Evolutionary conservation across 140 eudicot species (phyloP), one percentile per base, ranked within the genome.

Genomic region (Ambrosia hybrid): DNA sequence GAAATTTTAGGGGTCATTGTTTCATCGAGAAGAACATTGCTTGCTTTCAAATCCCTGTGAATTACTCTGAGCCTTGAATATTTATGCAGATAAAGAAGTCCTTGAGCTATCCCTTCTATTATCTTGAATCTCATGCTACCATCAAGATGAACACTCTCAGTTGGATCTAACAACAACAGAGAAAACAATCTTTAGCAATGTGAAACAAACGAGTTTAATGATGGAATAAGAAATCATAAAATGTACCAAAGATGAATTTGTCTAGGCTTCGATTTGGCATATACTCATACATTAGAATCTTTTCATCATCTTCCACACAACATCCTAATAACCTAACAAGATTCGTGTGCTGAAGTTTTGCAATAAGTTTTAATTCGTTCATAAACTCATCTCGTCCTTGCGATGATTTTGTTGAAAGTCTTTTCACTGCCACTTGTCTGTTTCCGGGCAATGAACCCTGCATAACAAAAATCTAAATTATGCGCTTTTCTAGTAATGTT

Each of bases 191-290:
- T 56, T 65, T 21, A 65, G 64, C 45, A 5, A 46, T 56, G 49
- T 11, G 37, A 56, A 56, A 64, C 64, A 56, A 33, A 72, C n/a
- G 14, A 41, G 41, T 45, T 5, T 5, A 53, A 52, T 45, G 16
- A 52, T 14, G 11, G 36, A 65, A 45, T 10, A 56, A 6, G 36
- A 26, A 53, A 34, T 49, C 13, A 68, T 15, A 57, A 67, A 69
- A 36, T 36, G 41, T 76, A 81, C 82, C 82, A 56, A 77, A 81
- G 0, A 81, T 69, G 73, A 76, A 81, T 30, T 66, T 77, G 76
- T 77, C 82, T 36, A 76, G 76, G 82, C 82, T 81, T 81, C 73
- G 72, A 16, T 81, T 81, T 30, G 82, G 82, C 85, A 81, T 76
- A 56, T 76, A 80, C 65, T 80, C 85, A 16, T 80, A 75, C 65